These are phyloP conservation scores for Clathrospora elynae DNA, from an alignment of 2,329 filamentous ascomycete species.

Conservation along the genomic window DNA sequence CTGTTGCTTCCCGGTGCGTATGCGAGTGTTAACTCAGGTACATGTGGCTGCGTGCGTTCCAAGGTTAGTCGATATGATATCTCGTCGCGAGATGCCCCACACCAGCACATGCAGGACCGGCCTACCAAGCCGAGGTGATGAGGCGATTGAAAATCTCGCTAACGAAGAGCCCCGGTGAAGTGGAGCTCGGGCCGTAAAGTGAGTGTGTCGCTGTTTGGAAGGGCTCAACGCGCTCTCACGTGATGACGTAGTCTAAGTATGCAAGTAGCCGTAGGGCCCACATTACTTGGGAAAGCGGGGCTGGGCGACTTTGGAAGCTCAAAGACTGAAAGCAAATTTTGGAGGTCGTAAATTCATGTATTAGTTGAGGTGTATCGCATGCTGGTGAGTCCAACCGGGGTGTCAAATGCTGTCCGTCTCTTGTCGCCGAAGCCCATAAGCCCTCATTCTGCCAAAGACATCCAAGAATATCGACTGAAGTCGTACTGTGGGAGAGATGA, in stretches of 20 bases:
- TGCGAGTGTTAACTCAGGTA: too few species aligned
- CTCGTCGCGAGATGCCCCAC: not conserved
- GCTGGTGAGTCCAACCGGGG: slow-evolving; percentile 22
- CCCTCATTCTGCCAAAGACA: not conserved
- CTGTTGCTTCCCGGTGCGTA: too few species aligned
- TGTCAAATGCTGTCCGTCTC: slow-evolving; percentile 6
- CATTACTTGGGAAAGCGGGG: not conserved
- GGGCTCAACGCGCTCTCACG: slow-evolving; percentile 4
- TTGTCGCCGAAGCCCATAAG: slow-evolving; percentile 1
- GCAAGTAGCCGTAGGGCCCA: not conserved
- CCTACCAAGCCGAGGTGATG: not conserved
- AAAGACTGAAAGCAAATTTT: too few species aligned
- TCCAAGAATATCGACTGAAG: not conserved
- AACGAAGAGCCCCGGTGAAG: not conserved
- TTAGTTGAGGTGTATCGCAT: not conserved
- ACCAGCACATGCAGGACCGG: not conserved
- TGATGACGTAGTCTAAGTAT: slow-evolving; percentile 5
- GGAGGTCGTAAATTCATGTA: not conserved
- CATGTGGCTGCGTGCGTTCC: too few species aligned
- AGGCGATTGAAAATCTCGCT: not conserved
- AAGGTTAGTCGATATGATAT: too few species aligned
- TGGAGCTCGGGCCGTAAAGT: not conserved
- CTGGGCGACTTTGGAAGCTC: too few species aligned
- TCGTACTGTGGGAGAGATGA: not conserved
- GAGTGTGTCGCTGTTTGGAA: not conserved